A percentile compares a stretch with the other conserved stretches of the same genome.
Evolutionary conservation across 2,329 filamentous ascomycete genomes (phyloP).

Genomic region (Eutypa lata): DNA sequence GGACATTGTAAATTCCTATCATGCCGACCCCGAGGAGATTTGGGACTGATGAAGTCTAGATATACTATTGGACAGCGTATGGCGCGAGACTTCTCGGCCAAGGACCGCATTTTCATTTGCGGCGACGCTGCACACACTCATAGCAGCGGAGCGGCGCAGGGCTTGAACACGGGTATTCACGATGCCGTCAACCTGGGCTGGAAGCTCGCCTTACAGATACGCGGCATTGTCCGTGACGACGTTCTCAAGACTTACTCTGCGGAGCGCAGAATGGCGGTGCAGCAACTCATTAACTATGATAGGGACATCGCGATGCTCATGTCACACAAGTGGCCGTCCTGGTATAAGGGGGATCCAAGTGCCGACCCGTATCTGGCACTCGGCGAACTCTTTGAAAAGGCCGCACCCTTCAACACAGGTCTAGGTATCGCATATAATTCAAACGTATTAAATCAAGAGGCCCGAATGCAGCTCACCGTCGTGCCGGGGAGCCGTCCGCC

Average conservation of each 20-base stretch:
- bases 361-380: conserved; percentile 45
- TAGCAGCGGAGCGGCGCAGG: conserved; percentile 43
- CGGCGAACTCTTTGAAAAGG: conserved; percentile 48
- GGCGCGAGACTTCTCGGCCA: conserved; percentile 54
- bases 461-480: conserved; percentile 15
- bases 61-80: conserved; percentile 52
- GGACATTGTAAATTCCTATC: conserved; percentile 41
- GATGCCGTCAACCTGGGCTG: conserved; percentile 46
- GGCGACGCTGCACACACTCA: conserved; percentile 50
- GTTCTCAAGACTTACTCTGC: conserved; percentile 36
- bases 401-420: conserved; percentile 20
- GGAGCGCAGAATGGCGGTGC: conserved; percentile 35
- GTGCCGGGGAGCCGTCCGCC: conserved; percentile 41
- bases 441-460: neutral
- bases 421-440: conserved; percentile 53
- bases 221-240: conserved; percentile 21
- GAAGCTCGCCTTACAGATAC: conserved; percentile 35
- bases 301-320: conserved; percentile 33
- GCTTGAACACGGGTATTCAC: conserved; percentile 47
- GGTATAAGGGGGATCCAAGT: conserved; percentile 37
- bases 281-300: conserved; percentile 38
- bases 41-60: neutral
- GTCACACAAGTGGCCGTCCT: conserved; percentile 36
- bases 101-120: conserved; percentile 47
- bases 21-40: conserved; percentile 25